Evolutionary conservation across 176 grass and related monocot species (phyloP).

Genomic region (Thinopyrum elongatum): DNA sequence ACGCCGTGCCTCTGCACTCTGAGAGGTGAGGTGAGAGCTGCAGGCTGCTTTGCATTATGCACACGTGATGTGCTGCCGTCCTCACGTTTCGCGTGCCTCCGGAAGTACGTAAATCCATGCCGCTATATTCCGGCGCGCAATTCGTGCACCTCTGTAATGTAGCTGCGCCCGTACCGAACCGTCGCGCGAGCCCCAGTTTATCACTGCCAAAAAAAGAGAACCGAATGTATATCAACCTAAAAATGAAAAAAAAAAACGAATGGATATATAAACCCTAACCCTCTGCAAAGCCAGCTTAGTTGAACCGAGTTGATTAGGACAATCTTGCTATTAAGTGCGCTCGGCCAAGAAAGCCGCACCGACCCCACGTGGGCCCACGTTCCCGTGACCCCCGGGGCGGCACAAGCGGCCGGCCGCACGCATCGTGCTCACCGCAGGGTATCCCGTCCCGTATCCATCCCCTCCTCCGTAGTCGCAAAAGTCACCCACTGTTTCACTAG

Average conservation of each 20-base stretch:
- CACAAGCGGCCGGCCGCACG: constrained; percentile 1
- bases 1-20: background rate
- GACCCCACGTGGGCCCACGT: background rate
- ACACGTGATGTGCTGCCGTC: background rate
- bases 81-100: background rate
- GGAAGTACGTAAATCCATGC: too few relatives aligned
- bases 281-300: background rate
- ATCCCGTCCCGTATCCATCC: background rate
- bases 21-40: background rate
- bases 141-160: background rate
- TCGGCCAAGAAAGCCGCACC: background rate
- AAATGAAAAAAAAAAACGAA: too few relatives aligned
- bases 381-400: background rate
- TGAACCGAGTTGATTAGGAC: background rate
- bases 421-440: background rate
- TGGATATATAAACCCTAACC: too few relatives aligned
- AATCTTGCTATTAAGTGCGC: background rate
- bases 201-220: background rate
- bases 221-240: background rate
- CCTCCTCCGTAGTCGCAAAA: background rate
- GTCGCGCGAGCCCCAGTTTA: background rate
- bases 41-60: background rate
- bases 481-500: background rate
- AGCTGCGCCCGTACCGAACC: background rate
- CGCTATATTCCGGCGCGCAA: too few relatives aligned